phyloP scores from a whole-genome alignment of 805 yeast species.

The Scheffersomyces lignosus region DNA sequence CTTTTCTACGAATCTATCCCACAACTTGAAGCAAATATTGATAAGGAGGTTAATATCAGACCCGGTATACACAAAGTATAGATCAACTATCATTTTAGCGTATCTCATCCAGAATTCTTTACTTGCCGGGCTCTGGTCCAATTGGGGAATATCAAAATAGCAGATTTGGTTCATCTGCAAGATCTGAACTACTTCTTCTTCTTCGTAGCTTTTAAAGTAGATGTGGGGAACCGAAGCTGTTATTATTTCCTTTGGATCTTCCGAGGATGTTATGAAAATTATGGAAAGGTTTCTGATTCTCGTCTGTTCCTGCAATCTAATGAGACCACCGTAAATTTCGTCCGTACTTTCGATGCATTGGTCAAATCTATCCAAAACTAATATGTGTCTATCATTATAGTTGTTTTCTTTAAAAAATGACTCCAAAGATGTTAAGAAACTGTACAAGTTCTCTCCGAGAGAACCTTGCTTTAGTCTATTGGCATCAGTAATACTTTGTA shows the following conservation, averaged over 20 bases:
- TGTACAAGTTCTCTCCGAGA: slow-evolving; percentile 42
- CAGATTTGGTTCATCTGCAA: slow-evolving; percentile 30
- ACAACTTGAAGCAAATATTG: slow-evolving; percentile 30
- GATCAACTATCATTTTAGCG: slow-evolving; percentile 45
- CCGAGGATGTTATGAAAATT: slow-evolving; percentile 41
- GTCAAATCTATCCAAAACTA: slow-evolving; percentile 51
- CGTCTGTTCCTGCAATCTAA: slow-evolving; percentile 45
- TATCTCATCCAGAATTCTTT: slow-evolving; percentile 43
- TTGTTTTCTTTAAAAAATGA: slow-evolving; percentile 31
- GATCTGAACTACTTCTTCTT: slow-evolving; percentile 37
- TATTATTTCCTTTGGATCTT: slow-evolving; percentile 35
- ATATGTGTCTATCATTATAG: slow-evolving; percentile 36
- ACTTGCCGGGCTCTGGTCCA: slow-evolving; percentile 13
- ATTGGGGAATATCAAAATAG: slow-evolving; percentile 15
- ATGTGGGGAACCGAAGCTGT: slow-evolving; percentile 44
- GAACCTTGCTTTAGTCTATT: slow-evolving; percentile 25
- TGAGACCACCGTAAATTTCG: slow-evolving; percentile 41
- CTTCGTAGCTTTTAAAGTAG: slow-evolving; percentile 37
- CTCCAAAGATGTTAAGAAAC: slow-evolving; percentile 42
- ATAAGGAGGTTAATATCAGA: slow-evolving; percentile 36
- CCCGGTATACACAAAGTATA: slow-evolving; percentile 47
- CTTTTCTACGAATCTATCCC: slow-evolving; percentile 35
- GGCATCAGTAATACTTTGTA: slow-evolving; percentile 21
- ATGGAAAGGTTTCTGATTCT: slow-evolving; percentile 31
- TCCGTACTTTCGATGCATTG: slow-evolving; percentile 43